phyloP scores from a whole-genome alignment of 202 grass and related monocot genomes.

The Hordeum pubiflorum region DNA sequence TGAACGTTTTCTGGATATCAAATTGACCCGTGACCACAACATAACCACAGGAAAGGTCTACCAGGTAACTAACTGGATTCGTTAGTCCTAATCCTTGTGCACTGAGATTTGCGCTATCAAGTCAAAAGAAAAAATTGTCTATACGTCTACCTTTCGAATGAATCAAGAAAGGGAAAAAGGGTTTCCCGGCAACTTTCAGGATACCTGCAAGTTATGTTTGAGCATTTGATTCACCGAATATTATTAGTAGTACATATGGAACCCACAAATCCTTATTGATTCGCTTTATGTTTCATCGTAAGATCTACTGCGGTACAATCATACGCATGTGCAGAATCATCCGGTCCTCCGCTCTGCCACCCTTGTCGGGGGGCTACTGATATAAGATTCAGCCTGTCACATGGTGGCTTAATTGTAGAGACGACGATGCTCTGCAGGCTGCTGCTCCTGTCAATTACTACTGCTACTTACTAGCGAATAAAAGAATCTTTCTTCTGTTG shows the following conservation, averaged over 20 bases:
- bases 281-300: conserved; percentile 47
- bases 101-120: conserved; percentile 19
- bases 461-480: not conserved
- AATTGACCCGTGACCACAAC: conserved; percentile 52
- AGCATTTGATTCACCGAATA: conserved; percentile 31
- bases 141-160: not conserved
- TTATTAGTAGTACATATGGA: conserved; percentile 4
- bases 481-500: conserved; percentile 38
- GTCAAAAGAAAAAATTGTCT: conserved; percentile 25
- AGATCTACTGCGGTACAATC: conserved; percentile 43
- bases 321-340: conserved; percentile 45
- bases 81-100: conserved; percentile 13
- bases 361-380: conserved; percentile 31
- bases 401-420: conserved; percentile 42
- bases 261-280: conserved; percentile 42
- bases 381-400: conserved; percentile 44
- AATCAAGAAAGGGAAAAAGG: not conserved
- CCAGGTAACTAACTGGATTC: conserved; percentile 25
- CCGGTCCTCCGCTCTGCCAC: conserved; percentile 37
- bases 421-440: conserved; percentile 32
- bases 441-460: conserved; percentile 14
- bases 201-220: conserved; percentile 22
- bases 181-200: not conserved
- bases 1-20: conserved; percentile 57
- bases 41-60: conserved; percentile 64